Base-by-base conservation (phyloP, 257 asterid species). In the Solanum ossicruentum region DNA sequence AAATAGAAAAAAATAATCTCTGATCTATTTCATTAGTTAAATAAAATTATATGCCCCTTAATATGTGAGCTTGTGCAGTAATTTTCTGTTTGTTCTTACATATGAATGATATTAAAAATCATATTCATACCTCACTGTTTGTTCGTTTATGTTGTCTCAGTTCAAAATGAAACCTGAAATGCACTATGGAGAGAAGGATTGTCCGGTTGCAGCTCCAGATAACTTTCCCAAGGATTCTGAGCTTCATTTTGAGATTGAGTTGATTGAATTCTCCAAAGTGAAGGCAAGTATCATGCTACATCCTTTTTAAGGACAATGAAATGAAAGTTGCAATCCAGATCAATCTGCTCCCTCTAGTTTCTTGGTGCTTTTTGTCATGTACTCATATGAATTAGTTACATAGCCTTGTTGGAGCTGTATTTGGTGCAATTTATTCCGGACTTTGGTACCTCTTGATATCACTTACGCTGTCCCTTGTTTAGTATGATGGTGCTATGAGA, bases 101-200 rank as follows among this genome's bases (percentile, higher is more conserved):
- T 23, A 26, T 26, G 82, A 23, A 51, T 78, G 82, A 52, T 26
- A 16, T 16, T 26, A 49, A 23, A 3, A 49, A 23, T 52, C 49
- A 78, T 78, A 51, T 16, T 52, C 12, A 20, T 52, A 78, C 26
- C 65, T 78, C 18, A 78, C 65, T 78, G n/a, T 78, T 51, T 51
- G 28, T 78, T 0, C 47, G 18, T 17, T 78, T 17, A 28, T 77
- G 63, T 15, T 77, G 8, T 32, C 90, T 84, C 94, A 97, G 99
- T 95, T 95, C 92, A 97, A 92, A 91, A 89, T 97, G 91, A 95
- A 95, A 88, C 96, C 98, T 12, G 99, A 94, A 91, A 90, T 97
- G 92, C 99, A 95, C 84, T 97, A 93, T 56, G 97, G 95, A 21
- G 99, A 97, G 87, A 93, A 90, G 84, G 92, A 90, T 89, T 97